phyloP scores from a whole-genome alignment of 129 eudicot species.

The Centaurea solstitialis region DNA sequence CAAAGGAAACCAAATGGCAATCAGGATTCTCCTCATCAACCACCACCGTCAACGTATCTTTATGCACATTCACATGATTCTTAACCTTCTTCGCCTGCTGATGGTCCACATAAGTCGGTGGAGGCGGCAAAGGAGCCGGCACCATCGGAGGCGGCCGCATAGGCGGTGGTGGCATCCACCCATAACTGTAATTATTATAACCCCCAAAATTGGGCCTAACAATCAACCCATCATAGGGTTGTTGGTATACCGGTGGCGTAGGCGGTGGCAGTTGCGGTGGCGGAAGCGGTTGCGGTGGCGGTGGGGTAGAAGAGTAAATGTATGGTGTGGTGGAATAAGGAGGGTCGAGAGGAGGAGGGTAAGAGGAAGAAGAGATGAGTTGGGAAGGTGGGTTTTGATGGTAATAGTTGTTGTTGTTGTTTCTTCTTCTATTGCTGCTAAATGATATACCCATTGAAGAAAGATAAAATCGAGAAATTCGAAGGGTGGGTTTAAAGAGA shows the following conservation, averaged over 20 bases:
- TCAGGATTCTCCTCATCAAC: conserved; percentile 66
- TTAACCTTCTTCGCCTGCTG: conserved; percentile 72
- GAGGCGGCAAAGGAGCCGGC: conserved; percentile 37
- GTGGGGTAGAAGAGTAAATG: conserved; percentile 37
- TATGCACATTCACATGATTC: conserved; percentile 85
- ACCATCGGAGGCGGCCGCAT: conserved; percentile 31
- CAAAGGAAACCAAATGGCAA: conserved; percentile 72
- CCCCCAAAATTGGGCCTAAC: conserved; percentile 52
- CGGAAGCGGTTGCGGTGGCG: conserved; percentile 32
- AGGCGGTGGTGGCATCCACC: conserved; percentile 37
- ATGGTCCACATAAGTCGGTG: conserved; percentile 60
- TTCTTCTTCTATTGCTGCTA: conserved; percentile 49
- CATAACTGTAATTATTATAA: conserved; percentile 27
- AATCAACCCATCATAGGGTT: conserved; percentile 34
- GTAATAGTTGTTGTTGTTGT: conserved; percentile 38
- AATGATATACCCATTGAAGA: conserved; percentile 47
- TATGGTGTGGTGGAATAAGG: conserved; percentile 34
- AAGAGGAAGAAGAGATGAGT: conserved; percentile 32
- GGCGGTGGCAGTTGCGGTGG: conserved; percentile 28
- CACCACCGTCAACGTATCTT: conserved; percentile 68
- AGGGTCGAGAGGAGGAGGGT: conserved; percentile 37
- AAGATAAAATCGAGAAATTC: not conserved
- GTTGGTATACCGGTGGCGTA: conserved; percentile 39
- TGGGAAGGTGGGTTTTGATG: conserved; percentile 49
- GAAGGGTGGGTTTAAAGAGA: conserved; percentile 1